Percentiles rank a stretch among this genome's conserved stretches.
Evolutionary conservation across 2,329 filamentous ascomycete genomes (phyloP).

Genomic region (Cyclaneusma minus): DNA sequence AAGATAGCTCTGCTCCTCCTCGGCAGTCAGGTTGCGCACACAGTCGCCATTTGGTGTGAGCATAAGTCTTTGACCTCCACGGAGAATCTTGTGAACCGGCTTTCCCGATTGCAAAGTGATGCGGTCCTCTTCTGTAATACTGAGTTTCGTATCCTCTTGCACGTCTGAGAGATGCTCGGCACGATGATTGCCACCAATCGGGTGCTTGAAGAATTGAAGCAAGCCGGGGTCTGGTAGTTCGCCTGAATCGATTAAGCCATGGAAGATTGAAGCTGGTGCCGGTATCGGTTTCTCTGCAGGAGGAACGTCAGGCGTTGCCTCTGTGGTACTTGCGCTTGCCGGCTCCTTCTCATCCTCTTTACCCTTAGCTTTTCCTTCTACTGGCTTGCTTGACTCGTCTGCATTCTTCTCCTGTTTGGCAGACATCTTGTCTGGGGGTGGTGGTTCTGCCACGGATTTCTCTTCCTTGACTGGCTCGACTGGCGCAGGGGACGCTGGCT

Average conservation of each 20-base stretch:
- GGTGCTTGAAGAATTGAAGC: conserved; percentile 25
- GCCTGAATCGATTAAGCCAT: conserved; percentile 21
- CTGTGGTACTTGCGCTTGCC: conserved; percentile 6
- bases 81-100: conserved; percentile 44
- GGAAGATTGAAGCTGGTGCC: conserved; percentile 20
- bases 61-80: conserved; percentile 47
- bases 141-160: conserved; percentile 22
- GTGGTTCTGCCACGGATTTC: conserved; percentile 7
- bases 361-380: conserved; percentile 6
- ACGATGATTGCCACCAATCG: conserved; percentile 18
- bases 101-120: conserved; percentile 36
- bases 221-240: conserved; percentile 20
- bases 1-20: conserved; percentile 57
- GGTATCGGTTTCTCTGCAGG: conserved; percentile 13
- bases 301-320: conserved; percentile 15
- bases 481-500: conserved; percentile 11
- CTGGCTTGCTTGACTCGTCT: conserved; percentile 11
- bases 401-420: conserved; percentile 6
- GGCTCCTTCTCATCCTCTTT: conserved; percentile 7
- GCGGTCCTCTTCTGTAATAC: conserved; percentile 38
- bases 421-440: conserved; percentile 5
- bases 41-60: conserved; percentile 65
- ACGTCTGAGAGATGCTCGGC: conserved; percentile 15
- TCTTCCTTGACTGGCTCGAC: conserved; percentile 6
- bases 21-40: conserved; percentile 51